Evolutionary conservation across 2,329 filamentous ascomycete species (phyloP), one percentile per base, ranked within the genome.

Genomic region (Cladosporium sphaerospermum): DNA sequence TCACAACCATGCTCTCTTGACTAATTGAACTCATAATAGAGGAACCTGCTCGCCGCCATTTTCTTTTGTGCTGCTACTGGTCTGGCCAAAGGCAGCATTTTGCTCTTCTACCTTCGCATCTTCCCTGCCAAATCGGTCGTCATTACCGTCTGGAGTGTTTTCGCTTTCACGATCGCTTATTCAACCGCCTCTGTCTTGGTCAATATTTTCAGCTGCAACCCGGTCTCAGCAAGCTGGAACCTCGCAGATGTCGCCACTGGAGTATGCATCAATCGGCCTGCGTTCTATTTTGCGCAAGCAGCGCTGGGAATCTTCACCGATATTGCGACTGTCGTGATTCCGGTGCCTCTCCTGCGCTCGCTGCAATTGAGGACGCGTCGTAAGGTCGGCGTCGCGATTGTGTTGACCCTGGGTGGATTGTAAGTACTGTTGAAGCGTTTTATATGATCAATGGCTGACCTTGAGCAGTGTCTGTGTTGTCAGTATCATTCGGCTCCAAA

Each of bases 171-270:
- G 39, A 44, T 51, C 13, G 48, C 39, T 13, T 51, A 51, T 19
- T 51, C 48, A 13, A 10, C 44, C 11, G 48, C 48, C 9, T 40
- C 32, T 9, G 48, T 51, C 5, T 51, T 51, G 11, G 48, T 40
- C 14, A 51, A 51, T 31, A 51, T 51, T 32, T 51, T 51, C 40
- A 51, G 48, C 32, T 51, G 48, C 18, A 43, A 43, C n/a, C 48
- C 48, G 37, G 48, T 51, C 32, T 34, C 28, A 14, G 48, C 48
- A 5, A 51, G 48, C 41, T 51, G 48, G 48, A 33, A 31, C 10
- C 32, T 51, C 2, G 32, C 9, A 19, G 48, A 42, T 9, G 39
- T 19, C 2, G 31, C 39, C 16, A 44, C 48, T 9, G 48, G 16
- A 9, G 40, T 44, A 7, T 51, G 48, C 40, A 51, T 51, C 39